phyloP scores from a whole-genome alignment of 1,284 basidiomycete genomes.

The Boletus albobrunnescens region DNA sequence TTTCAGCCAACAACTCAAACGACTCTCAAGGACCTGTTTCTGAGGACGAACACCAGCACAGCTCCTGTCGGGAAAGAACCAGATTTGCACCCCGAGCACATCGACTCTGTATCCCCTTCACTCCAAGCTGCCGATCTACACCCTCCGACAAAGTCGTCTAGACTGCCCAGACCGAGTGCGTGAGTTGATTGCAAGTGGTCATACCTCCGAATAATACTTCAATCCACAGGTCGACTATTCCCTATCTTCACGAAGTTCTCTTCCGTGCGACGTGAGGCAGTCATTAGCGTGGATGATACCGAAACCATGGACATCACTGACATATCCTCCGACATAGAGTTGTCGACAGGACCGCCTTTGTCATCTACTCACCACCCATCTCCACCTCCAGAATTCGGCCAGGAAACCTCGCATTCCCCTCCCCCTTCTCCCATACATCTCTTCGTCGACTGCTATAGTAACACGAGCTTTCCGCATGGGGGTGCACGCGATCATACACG shows the following conservation, averaged over 20 bases:
- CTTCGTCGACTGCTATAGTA: background rate
- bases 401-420: constrained; percentile 7
- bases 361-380: constrained; percentile 12
- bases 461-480: constrained; percentile 10
- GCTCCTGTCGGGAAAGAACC: background rate
- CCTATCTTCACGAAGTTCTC: constrained; percentile 25
- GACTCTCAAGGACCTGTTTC: constrained; percentile 28
- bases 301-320: constrained; percentile 21
- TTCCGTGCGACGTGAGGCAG: constrained; percentile 1
- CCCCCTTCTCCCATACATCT: constrained; percentile 3
- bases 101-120: background rate
- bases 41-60: constrained; percentile 11
- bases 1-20: constrained; percentile 23
- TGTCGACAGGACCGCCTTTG: constrained; percentile 12
- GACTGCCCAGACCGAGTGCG: constrained; percentile 19
- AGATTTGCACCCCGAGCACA: background rate
- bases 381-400: constrained; percentile 8
- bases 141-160: background rate
- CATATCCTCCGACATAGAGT: constrained; percentile 13
- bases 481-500: background rate
- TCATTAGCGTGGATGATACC: constrained; percentile 8
- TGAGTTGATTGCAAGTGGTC: constrained; percentile 1
- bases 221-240: constrained; percentile 22
- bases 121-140: background rate
- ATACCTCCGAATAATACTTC: background rate